A percentile compares a stretch with the other conserved stretches of the same genome.
phyloP scores from a whole-genome alignment of 1,139 yeast species.

The Protomyces inundatus region DNA sequence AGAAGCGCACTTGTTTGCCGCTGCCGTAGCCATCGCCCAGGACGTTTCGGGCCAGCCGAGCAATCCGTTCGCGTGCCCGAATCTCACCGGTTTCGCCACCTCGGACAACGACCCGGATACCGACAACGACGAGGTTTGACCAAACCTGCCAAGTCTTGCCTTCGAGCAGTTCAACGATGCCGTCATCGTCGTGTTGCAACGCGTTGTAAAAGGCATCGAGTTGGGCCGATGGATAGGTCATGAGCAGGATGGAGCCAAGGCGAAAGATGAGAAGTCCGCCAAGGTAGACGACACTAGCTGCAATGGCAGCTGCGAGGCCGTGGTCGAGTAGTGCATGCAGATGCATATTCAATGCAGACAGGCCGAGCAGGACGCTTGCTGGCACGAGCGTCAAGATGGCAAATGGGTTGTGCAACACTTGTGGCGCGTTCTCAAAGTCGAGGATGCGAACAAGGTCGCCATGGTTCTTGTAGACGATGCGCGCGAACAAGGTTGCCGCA shows the following conservation, averaged over 20 bases:
- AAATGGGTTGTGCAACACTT: slow-evolving; percentile 11
- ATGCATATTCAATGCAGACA: neutral
- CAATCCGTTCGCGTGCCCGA: slow-evolving; percentile 20
- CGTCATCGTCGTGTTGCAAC: slow-evolving; percentile 7
- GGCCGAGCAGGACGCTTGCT: neutral
- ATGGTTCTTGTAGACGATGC: slow-evolving; percentile 7
- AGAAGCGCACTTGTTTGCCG: slow-evolving; percentile 11
- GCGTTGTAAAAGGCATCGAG: slow-evolving; percentile 1
- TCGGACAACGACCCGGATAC: slow-evolving; percentile 8
- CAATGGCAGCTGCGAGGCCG: slow-evolving; percentile 1
- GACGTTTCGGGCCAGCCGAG: slow-evolving; percentile 10
- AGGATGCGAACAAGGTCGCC: slow-evolving; percentile 3
- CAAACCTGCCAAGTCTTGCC: slow-evolving; percentile 26
- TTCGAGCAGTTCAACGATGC: slow-evolving; percentile 1
- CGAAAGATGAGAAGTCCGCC: slow-evolving; percentile 8
- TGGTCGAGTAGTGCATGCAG: slow-evolving; percentile 9
- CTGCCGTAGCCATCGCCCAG: slow-evolving; percentile 26
- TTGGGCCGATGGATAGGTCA: slow-evolving; percentile 24
- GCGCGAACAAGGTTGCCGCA: slow-evolving; percentile 5
- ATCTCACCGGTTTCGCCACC: slow-evolving; percentile 22
- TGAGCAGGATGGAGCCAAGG: slow-evolving; percentile 20
- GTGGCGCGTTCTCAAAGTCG: slow-evolving; percentile 8
- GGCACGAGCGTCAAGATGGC: slow-evolving; percentile 11
- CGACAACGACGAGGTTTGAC: slow-evolving; percentile 14
- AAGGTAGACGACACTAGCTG: neutral